Conservation (phyloP, 2,329 filamentous ascomycete species). For the Grosmannia clavigera region DNA sequence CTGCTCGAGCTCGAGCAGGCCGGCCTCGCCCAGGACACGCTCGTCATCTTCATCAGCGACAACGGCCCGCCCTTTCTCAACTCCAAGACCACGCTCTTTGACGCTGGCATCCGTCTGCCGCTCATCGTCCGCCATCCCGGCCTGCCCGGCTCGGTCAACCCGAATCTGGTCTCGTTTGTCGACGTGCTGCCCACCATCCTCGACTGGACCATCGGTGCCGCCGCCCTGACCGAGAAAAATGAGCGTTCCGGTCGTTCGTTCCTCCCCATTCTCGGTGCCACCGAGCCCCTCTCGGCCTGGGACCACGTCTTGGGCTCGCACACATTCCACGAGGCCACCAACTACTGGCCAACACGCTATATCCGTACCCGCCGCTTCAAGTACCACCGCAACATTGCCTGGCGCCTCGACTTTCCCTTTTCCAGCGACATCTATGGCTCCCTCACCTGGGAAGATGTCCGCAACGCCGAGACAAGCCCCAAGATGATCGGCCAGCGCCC, state of each 20-base stretch:
- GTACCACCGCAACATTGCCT: conserved; percentile 37
- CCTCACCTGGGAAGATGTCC: conserved; percentile 30
- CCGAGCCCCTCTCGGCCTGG: conserved; percentile 13
- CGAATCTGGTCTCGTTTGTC: conserved; percentile 31
- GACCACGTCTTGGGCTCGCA: conserved; percentile 36
- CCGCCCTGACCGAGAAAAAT: neutral
- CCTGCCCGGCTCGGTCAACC: conserved; percentile 20
- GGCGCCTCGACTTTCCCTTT: conserved; percentile 36
- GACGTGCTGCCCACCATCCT: conserved; percentile 33
- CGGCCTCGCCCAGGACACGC: conserved; percentile 23
- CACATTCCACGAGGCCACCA: conserved; percentile 37
- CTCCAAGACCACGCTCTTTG: conserved; percentile 37
- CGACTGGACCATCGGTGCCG: conserved; percentile 22
- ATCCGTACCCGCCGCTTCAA: conserved; percentile 31
- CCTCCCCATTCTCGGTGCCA: conserved; percentile 21
- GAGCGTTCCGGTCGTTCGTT: conserved; percentile 23
- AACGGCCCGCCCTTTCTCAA: conserved; percentile 38
- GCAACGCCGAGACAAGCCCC: conserved; percentile 17
- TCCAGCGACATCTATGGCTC: conserved; percentile 31
- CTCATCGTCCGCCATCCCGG: conserved; percentile 25
- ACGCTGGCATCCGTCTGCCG: conserved; percentile 31
- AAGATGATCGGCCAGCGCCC: conserved; percentile 25
- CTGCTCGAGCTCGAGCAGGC: conserved; percentile 20
- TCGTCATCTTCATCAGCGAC: conserved; percentile 34
- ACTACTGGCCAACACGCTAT: conserved; percentile 37